phyloP scores from a whole-genome alignment of 257 asterid species.

The Sherardia arvensis region DNA sequence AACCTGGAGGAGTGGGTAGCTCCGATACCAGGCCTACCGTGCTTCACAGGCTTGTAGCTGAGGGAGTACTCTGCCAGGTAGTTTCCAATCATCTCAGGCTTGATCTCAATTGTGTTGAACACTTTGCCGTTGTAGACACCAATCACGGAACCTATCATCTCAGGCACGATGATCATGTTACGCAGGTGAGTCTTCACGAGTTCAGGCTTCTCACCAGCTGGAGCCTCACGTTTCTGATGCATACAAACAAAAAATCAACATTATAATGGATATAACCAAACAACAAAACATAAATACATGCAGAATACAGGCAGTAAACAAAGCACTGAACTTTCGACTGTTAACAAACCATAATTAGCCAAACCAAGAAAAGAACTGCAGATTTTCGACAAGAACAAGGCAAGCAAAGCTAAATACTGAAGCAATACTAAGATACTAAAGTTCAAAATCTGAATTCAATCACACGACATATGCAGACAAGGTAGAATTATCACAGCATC shows the following conservation, averaged over 20 bases:
- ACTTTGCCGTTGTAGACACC: constrained; percentile 83
- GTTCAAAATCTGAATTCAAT: too few species aligned
- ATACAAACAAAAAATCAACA: not conserved
- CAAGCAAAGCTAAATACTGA: too few species aligned
- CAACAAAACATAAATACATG: too few species aligned
- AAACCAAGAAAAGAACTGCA: too few species aligned
- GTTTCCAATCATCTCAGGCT: constrained; percentile 83
- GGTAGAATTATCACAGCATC: too few species aligned
- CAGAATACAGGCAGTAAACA: too few species aligned
- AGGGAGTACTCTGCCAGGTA: constrained; percentile 82
- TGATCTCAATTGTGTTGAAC: constrained; percentile 72
- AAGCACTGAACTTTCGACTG: too few species aligned
- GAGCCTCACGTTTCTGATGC: constrained; percentile 77
- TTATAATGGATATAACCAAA: too few species aligned
- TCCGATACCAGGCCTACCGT: constrained; percentile 91
- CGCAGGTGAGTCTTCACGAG: constrained; percentile 69
- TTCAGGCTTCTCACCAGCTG: constrained; percentile 74
- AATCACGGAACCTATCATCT: constrained; percentile 80
- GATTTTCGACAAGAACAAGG: too few species aligned
- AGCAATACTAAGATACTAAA: too few species aligned
- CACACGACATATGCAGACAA: too few species aligned
- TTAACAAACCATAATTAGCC: too few species aligned
- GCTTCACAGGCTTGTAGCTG: constrained; percentile 82
- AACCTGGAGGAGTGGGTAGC: constrained; percentile 94
- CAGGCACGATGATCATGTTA: constrained; percentile 80